Base-by-base conservation (phyloP, 306 rosid genomes). In the Hylodesmum podocarpum region DNA sequence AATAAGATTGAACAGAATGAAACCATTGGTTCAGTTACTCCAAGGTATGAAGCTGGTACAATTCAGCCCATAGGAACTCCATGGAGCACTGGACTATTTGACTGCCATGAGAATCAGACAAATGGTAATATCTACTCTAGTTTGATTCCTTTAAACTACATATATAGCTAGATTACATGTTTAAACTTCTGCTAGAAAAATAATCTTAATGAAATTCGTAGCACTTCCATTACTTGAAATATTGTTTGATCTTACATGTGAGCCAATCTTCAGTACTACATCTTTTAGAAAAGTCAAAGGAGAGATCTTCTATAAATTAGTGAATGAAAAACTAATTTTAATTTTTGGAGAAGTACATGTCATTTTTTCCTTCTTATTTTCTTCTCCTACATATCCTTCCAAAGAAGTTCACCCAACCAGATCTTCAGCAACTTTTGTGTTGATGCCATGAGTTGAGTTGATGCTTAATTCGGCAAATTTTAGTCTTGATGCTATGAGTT, bases 11-110 rank as follows among this genome's bases (percentile, higher is more conserved):
- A 81, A 58, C 83, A 46, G 49, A 78, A 66, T 55, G 83, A 77
- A 46, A 59, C 72, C 12, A 16, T 13, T 28, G 84, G 63, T 34
- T 19, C 84, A 44, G 12, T 77, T 41, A 46, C 84, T 57, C 80
- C 65, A 19, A 81, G 76, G 11, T 25, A 66, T 66, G 80, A 66
- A 80, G 71, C 80, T 54, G 46, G 70, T 59, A 9, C 69, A 8
- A 62, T 53, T 64, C 84, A 41, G 72, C 78, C 36, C 8, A 58
- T 83, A 54, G 93, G 93, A 40, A 77, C 7, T 36, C 85, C 89
- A 43, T 89, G 89, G 89, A 89, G 85, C 73, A 85, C 91, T 40
- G 88, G 88, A 81, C 72, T 87, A 27, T 89, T 89, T 71, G 94
- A 89, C 43, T 85, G 94, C 61, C 87, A 87, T 70, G 90, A 85